Evolutionary conservation across 805 yeast species (phyloP).

Genomic region (Candida pseudoglaebosa): DNA sequence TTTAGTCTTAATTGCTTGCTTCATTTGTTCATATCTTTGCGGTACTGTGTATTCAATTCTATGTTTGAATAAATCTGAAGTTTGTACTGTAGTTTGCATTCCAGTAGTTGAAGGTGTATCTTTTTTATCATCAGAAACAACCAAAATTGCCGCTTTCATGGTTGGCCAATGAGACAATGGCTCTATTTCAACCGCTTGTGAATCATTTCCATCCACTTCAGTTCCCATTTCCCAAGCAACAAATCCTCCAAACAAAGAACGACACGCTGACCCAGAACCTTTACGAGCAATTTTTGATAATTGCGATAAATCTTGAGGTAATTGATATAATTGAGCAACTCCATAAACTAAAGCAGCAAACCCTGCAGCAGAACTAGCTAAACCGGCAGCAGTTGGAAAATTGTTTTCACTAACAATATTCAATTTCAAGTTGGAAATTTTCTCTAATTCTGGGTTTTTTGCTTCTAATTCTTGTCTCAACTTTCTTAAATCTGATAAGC

Average conservation of each 20-base stretch:
- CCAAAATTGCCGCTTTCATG: conserved; percentile 88
- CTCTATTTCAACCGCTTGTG: conserved; percentile 90
- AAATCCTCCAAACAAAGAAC: conserved; percentile 94
- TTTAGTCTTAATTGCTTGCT: conserved; percentile 62
- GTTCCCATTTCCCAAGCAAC: conserved; percentile 99
- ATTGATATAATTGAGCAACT: conserved; percentile 77
- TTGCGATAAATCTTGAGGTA: conserved; percentile 83
- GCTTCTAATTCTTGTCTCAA: conserved; percentile 62
- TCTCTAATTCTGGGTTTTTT: conserved; percentile 51
- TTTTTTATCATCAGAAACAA: conserved; percentile 89
- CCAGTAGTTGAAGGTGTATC: conserved; percentile 95
- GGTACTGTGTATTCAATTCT: conserved; percentile 86
- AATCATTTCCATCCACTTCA: conserved; percentile 75
- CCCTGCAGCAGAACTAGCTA: conserved; percentile 98
- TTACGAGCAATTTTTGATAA: conserved; percentile 92
- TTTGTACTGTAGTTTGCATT: conserved; percentile 91
- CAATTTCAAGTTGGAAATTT: conserved; percentile 59
- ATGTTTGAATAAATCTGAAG: conserved; percentile 80
- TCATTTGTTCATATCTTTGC: conserved; percentile 77
- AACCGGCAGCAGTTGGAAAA: conserved; percentile 98
- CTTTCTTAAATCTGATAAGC: conserved; percentile 69
- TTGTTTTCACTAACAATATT: conserved; percentile 91
- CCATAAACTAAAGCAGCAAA: conserved; percentile 93
- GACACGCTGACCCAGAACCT: conserved; percentile 98
- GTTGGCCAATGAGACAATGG: conserved; percentile 84